Conservation (phyloP, 441 rosid species). For the Corymbia calophylla region DNA sequence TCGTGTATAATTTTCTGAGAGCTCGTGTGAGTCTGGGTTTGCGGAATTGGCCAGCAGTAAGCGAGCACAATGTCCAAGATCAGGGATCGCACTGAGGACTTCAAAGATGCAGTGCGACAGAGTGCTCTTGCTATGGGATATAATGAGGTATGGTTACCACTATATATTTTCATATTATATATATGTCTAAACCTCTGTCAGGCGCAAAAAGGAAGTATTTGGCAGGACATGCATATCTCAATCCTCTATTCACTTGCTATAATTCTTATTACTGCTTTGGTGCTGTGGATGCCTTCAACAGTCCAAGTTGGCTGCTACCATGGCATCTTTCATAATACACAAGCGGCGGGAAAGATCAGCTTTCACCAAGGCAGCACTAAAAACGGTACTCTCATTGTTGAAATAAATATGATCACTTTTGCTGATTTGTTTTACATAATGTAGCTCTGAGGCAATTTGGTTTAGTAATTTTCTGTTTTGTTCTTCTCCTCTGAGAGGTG, state of each 20-base stretch:
- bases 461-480: background rate
- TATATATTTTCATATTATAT: background rate
- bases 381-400: slow-evolving; percentile 38
- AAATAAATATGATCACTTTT: background rate
- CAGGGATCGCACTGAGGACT: slow-evolving; percentile 90
- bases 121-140: slow-evolving; percentile 61
- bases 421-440: background rate
- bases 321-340: slow-evolving; percentile 93
- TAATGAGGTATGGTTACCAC: slow-evolving; percentile 44
- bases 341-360: slow-evolving; percentile 60
- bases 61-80: slow-evolving; percentile 55
- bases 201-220: background rate
- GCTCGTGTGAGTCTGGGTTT: background rate
- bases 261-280: background rate
- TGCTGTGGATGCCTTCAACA: slow-evolving; percentile 3
- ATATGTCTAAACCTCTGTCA: background rate
- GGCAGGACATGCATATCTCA: background rate
- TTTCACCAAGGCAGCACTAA: slow-evolving; percentile 68
- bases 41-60: background rate
- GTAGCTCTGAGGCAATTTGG: background rate
- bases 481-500: background rate
- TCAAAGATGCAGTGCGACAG: slow-evolving; percentile 75
- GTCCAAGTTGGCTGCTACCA: slow-evolving; percentile 75
- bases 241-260: background rate
- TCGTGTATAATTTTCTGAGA: background rate